Conservation (phyloP, 257 asterid genomes). For the Solanum dulcamara region DNA sequence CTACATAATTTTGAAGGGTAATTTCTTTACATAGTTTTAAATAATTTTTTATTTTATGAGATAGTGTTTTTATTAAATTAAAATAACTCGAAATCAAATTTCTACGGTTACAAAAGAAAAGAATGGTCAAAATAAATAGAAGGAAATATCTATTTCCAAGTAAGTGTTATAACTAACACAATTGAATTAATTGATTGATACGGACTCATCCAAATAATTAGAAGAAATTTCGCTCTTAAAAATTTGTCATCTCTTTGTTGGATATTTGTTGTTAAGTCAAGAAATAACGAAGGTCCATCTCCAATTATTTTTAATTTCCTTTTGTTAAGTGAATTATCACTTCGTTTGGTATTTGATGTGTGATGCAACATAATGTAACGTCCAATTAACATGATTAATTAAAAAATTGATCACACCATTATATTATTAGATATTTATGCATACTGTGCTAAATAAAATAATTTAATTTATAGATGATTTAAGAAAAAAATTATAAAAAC, state of each 20-base stretch:
- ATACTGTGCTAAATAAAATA: neutral
- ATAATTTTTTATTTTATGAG: no score
- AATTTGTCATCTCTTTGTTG: neutral
- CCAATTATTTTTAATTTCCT: neutral
- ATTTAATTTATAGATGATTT: neutral
- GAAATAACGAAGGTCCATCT: neutral
- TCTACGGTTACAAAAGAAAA: no score
- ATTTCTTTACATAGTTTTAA: no score
- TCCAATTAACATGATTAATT: neutral
- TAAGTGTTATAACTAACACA: neutral
- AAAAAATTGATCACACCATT: neutral
- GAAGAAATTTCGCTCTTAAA: neutral
- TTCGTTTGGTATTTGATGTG: neutral
- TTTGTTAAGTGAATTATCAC: neutral
- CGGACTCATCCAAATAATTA: neutral
- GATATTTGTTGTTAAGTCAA: neutral
- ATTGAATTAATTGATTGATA: neutral
- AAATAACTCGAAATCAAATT: no score
- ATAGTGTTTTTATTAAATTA: no score
- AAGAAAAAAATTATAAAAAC: neutral
- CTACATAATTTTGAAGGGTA: no score
- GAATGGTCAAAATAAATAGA: neutral
- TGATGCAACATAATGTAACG: neutral
- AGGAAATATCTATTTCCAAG: neutral
- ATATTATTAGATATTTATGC: neutral